A percentile compares a stretch with the other conserved stretches of the same genome.
Evolutionary conservation across 2,329 filamentous ascomycete genomes (phyloP).

Genomic region (Colletotrichum filicis): DNA sequence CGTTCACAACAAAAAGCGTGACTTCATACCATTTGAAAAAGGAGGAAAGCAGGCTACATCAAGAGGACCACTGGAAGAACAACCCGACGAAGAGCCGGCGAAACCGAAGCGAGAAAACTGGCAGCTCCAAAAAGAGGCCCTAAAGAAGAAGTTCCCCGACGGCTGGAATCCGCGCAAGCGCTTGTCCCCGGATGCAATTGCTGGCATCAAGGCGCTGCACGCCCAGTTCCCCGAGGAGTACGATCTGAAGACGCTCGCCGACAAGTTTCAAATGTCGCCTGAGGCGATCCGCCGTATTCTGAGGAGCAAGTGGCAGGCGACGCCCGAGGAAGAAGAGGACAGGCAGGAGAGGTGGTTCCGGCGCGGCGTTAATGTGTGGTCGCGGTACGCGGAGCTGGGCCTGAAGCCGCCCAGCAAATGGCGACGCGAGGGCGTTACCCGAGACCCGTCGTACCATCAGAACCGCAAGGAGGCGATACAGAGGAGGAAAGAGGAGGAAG

Average conservation of each 20-base stretch:
- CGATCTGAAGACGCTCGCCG: slow-evolving; percentile 77
- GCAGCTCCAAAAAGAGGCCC: slow-evolving; percentile 79
- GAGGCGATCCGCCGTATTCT: slow-evolving; percentile 91
- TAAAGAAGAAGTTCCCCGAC: slow-evolving; percentile 82
- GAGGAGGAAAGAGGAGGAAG: slow-evolving; percentile 42
- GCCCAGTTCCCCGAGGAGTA: slow-evolving; percentile 80
- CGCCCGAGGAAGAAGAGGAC: slow-evolving; percentile 63
- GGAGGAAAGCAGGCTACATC: slow-evolving; percentile 17
- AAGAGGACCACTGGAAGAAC: not conserved
- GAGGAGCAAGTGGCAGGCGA: slow-evolving; percentile 79
- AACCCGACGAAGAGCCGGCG: slow-evolving; percentile 31
- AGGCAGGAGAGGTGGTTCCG: slow-evolving; percentile 71
- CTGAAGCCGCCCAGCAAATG: slow-evolving; percentile 70
- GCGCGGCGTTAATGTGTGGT: slow-evolving; percentile 70
- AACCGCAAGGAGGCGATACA: slow-evolving; percentile 43
- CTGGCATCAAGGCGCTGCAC: slow-evolving; percentile 88
- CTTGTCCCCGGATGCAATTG: slow-evolving; percentile 89
- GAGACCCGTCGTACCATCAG: slow-evolving; percentile 55
- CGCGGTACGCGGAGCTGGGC: slow-evolving; percentile 68
- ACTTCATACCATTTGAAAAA: slow-evolving; percentile 32
- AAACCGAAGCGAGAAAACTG: slow-evolving; percentile 63
- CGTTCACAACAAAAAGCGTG: not conserved
- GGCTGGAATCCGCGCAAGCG: slow-evolving; percentile 87
- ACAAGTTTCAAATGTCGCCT: slow-evolving; percentile 85
- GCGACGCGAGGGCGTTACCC: slow-evolving; percentile 64